phyloP scores from a whole-genome alignment of 164 flowering plant species.

The Brasenia schreberi region DNA sequence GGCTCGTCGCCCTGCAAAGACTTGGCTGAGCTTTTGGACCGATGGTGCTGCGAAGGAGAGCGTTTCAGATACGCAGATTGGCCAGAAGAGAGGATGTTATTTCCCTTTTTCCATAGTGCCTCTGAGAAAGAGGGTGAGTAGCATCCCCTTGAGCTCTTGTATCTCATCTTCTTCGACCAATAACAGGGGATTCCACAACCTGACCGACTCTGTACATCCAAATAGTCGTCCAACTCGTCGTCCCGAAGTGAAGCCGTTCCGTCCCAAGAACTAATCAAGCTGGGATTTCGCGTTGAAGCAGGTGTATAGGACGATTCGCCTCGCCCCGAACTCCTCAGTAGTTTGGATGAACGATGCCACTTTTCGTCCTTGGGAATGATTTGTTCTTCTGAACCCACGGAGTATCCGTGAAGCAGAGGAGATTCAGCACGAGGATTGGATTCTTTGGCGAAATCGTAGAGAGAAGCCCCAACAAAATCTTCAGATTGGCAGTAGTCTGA shows the following conservation, averaged over 20 bases:
- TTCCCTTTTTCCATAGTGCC: slow-evolving; percentile 72
- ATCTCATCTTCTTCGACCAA: slow-evolving; percentile 70
- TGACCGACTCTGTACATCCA: slow-evolving; percentile 58
- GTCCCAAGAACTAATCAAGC: slow-evolving; percentile 72
- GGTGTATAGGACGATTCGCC: slow-evolving; percentile 63
- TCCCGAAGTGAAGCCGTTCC: slow-evolving; percentile 58
- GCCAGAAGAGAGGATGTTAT: slow-evolving; percentile 60
- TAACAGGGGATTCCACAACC: slow-evolving; percentile 95
- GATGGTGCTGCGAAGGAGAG: neutral
- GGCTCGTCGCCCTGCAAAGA: slow-evolving; percentile 50
- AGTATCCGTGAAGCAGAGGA: slow-evolving; percentile 38
- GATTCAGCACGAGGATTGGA: slow-evolving; percentile 16
- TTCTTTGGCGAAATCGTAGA: neutral
- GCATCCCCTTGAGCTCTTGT: slow-evolving; percentile 44
- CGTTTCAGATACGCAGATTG: slow-evolving; percentile 17
- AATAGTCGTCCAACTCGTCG: slow-evolving; percentile 47
- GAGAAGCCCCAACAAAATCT: slow-evolving; percentile 18
- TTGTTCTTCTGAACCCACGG: neutral
- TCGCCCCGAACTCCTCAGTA: slow-evolving; percentile 27
- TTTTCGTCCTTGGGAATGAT: slow-evolving; percentile 11
- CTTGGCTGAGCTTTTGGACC: slow-evolving; percentile 4
- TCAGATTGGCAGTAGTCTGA: slow-evolving; percentile 58
- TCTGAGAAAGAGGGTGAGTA: slow-evolving; percentile 88
- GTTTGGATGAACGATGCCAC: slow-evolving; percentile 35
- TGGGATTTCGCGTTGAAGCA: slow-evolving; percentile 64